These are phyloP conservation scores for Ophiostoma perfectum DNA, from an alignment of 2,329 filamentous ascomycete species.

Conservation along the genomic window DNA sequence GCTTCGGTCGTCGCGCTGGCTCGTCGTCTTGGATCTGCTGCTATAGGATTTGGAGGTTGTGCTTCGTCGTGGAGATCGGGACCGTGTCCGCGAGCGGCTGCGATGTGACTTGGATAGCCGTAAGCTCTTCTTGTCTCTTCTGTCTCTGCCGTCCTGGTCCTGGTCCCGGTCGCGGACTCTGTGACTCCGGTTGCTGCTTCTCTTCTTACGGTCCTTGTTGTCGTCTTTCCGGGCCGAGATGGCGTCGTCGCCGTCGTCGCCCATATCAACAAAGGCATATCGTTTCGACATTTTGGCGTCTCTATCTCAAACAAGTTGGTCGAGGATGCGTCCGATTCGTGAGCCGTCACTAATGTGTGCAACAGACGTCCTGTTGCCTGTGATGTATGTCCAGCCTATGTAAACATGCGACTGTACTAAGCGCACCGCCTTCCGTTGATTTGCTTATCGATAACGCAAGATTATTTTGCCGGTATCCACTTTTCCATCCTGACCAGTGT, in stretches of 20 bases:
- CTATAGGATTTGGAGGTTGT: conserved; percentile 37
- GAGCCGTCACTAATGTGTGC: too few species aligned
- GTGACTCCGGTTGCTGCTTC: not conserved
- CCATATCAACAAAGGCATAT: conserved; percentile 64
- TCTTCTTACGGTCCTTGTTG: conserved; percentile 35
- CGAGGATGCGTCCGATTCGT: not conserved
- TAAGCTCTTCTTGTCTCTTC: conserved; percentile 20
- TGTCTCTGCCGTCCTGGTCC: conserved; percentile 16
- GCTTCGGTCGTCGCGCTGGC: conserved; percentile 33
- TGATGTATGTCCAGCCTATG: not conserved
- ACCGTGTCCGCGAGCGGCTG: conserved; percentile 28
- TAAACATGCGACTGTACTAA: not conserved
- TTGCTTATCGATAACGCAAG: conserved; percentile 25
- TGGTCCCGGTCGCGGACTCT: not conserved
- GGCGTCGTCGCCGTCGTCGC: conserved; percentile 47
- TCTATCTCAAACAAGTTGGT: not conserved
- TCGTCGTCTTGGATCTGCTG: conserved; percentile 36
- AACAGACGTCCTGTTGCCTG: too few species aligned
- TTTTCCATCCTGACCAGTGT: not conserved
- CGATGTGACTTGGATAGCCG: conserved; percentile 23
- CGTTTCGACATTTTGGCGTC: conserved; percentile 42
- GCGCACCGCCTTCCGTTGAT: not conserved
- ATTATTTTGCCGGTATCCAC: conserved; percentile 21
- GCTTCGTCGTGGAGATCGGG: conserved; percentile 20
- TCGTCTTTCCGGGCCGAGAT: not conserved